Evolutionary conservation across 1,284 basidiomycete genomes (phyloP), one percentile per base, ranked within the genome.

Genomic region (Fomitopsis palustris): DNA sequence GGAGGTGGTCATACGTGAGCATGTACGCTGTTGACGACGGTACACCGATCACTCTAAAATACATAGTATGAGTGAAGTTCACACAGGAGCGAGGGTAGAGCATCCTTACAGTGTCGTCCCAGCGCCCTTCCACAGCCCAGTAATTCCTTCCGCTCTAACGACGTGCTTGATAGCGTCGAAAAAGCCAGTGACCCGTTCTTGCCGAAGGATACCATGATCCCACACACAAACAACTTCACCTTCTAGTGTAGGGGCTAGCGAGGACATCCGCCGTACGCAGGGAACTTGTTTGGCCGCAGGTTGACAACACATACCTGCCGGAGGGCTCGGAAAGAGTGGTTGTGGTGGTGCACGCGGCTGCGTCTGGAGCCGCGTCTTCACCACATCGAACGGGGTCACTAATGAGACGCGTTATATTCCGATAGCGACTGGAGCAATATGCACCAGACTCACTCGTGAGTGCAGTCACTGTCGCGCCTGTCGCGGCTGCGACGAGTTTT

Each of bases 351-450:
- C 55, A 25, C 78, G 79, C 43, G 85, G 84, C 72, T 94, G 91
- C 1, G 91, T 93, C 73, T 96, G 93, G 21, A 96, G 75, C n/a
- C 95, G 84, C 21, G 95, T 96, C 75, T 96, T 96, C 66, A 96
- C 83, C 57, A 96, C 92, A 74, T 96, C 94, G 71, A 96, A 95
- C 3, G 94, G 94, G 5, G 94, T 96, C 95, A 96, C 93, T 95
- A 70, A 1, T 47, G 41, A 17, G 33, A 12, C 39, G 10, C 29
- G 29, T 25, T 51, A 10, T n/a, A 21, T n/a, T 14, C 21, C 38
- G 55, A n/a, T 9, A 27, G 17, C 39, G 19, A 49, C 16, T 37
- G 31, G 2, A 29, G 53, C 16, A 38, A 21, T 38, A 8, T 63
- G 54, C 39, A 55, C 29, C 27, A 16, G 1, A 81, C 85, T 58